Evolutionary conservation across 805 yeast species (phyloP), one percentile per base, ranked within the genome.

Genomic region (Candida chauliodis): DNA sequence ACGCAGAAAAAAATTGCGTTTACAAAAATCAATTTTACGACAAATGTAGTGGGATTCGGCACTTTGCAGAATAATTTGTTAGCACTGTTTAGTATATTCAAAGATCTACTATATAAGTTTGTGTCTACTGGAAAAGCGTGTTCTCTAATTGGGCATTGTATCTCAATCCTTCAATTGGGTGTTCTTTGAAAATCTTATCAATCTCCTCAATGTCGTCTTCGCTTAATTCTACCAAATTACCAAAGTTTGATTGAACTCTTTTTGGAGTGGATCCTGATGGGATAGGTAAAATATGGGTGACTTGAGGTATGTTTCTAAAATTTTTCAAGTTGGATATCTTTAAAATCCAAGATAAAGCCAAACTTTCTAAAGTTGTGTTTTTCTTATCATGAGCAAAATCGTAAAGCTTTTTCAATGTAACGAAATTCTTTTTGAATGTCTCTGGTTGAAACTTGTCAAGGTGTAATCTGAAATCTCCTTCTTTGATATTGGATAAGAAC

Each of bases 241-340:
- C 57, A 46, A 75, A 66, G 61, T 87, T 89, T 53, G 78, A 84
- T 33, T 69, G 66, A 13, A 83, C 77, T 56, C 86, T 79, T 8
- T 58, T 65, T 3, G 63, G 56, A 26, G 80, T 74, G 5, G 88
- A 73, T 3, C 86, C 81, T 37, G 90, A 81, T 15, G 96, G 96
- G 55, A 89, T 84, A 23, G 96, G 95, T 32, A 89, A 53, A 30
- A 86, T 69, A 42, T 62, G 67, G 18, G 89, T 75, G 38, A 65
- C 70, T 36, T 65, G 63, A 17, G 48, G 38, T 25, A 64, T 46
- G 2, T 74, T 76, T 7, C 65, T 56, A 49, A 55, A 67, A 37
- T 74, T 69, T 38, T 72, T 61, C 40, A 79, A 60, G 79, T 86
- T 86, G 2, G 87, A 80, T 16, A 89, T 58, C 3, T 89, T 80